Base-by-base conservation (phyloP, 805 yeast genomes). In the Brettanomyces naardenensis region DNA sequence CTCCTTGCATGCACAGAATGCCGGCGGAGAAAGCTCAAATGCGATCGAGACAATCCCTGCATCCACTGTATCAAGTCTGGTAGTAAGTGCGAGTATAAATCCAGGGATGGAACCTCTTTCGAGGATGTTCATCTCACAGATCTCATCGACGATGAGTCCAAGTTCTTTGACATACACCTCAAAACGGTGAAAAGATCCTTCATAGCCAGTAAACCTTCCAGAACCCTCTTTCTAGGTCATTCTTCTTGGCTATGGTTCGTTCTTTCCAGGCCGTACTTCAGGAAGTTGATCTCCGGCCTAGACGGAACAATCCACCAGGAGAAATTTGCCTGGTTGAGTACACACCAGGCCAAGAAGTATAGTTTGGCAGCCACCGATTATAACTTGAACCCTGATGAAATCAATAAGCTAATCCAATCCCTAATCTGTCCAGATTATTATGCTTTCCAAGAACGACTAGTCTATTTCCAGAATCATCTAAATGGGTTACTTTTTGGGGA, bases 31-130 rank as follows among this genome's bases (percentile, higher is more conserved):
- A 47, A 44, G 33, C 26, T 44, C 29, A 44, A 47, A 26, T 46
- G 50, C 28, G 46, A 47, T 35, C 31, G 46, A 19, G 15, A 35
- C 21, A 10, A 19, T 5, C 51, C 50, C 14, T 47, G 50, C 17
- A 27, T 35, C 3, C 32, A 28, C 23, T 46, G 50, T 31, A 17
- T 40, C 13, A 42, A 39, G 21, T 21, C 43, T 6, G 28, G 28
- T 9, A 10, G 17, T 14, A 14, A 9, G 15, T 35, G 31, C 21
- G 25, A 20, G 18, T 28, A 19, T 22, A 19, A 21, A 19, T 15
- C 21, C 22, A 14, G 14, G 11, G 10, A 18, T 19, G 27, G n/a
- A n/a, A n/a, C n/a, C n/a, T n/a, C n/a, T n/a, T n/a, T n/a, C n/a
- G n/a, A n/a, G n/a, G n/a, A n/a, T n/a, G n/a, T n/a, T n/a, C n/a